These are phyloP conservation scores for Penstemon barbatus DNA, from an alignment of 257 asterid genomes.

Conservation along the genomic window DNA sequence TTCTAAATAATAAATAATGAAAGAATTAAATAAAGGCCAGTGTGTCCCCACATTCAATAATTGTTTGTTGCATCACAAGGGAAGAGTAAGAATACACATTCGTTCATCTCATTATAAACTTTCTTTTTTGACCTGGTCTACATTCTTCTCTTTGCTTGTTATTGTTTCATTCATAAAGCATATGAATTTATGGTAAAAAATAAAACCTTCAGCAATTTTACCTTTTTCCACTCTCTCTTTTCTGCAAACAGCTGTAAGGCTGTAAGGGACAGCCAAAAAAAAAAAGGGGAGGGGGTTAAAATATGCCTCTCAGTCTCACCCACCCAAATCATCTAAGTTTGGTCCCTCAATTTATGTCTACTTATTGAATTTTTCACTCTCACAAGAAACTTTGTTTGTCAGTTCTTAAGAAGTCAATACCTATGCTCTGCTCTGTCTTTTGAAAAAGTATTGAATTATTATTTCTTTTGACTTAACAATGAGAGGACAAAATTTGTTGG, in stretches of 20 bases:
- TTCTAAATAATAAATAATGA: no score
- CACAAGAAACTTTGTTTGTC: constrained; percentile 30
- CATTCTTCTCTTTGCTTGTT: constrained; percentile 18
- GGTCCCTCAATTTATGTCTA: constrained; percentile 36
- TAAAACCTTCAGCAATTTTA: constrained; percentile 20
- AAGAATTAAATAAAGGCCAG: constrained; percentile 20
- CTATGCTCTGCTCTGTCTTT: not conserved
- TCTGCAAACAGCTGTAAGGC: constrained; percentile 64
- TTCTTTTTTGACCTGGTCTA: constrained; percentile 30
- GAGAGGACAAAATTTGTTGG: not conserved
- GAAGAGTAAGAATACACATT: constrained; percentile 9
- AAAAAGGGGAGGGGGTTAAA: not conserved
- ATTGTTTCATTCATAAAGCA: constrained; percentile 35
- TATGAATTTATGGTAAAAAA: constrained; percentile 28
- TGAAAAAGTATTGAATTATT: not conserved
- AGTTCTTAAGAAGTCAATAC: constrained; percentile 21
- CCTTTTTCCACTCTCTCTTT: constrained; percentile 15
- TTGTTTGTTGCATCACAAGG: constrained; percentile 46
- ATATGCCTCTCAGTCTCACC: constrained; percentile 9
- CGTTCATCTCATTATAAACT: constrained; percentile 17
- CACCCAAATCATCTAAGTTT: constrained; percentile 35
- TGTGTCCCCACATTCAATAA: constrained; percentile 42
- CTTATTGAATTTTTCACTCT: constrained; percentile 25
- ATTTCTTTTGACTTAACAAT: constrained; percentile 20
- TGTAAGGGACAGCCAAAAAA: constrained; percentile 30